Percentiles rank a stretch among this genome's conserved stretches.
Conservation (phyloP, 108 stramenopile genomes). For the Skeletonema costatum region DNA sequence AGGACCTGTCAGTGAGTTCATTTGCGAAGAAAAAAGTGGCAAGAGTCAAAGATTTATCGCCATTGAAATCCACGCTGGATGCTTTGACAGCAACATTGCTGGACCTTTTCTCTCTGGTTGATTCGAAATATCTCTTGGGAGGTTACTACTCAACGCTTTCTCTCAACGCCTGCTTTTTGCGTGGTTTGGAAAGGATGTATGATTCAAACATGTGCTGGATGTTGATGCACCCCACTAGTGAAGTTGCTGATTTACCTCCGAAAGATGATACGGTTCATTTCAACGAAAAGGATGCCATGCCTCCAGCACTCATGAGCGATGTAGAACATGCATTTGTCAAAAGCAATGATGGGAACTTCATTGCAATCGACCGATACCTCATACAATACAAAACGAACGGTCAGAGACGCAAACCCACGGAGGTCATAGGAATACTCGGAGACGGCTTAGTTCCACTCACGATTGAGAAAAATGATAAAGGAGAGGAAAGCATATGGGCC, state of each 20-base stretch:
- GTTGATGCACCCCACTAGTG: conserved; percentile 38
- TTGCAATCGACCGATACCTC: conserved; percentile 45
- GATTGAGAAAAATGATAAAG: conserved; percentile 22
- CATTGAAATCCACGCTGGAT: conserved; percentile 23
- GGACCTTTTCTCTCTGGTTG: conserved; percentile 45
- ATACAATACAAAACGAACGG: conserved; percentile 2
- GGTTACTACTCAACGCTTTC: conserved; percentile 47
- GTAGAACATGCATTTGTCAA: conserved; percentile 50
- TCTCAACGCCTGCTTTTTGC: conserved; percentile 48
- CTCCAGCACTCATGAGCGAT: conserved; percentile 46
- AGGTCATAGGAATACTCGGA: conserved; percentile 38
- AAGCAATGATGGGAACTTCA: conserved; percentile 40
- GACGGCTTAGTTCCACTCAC: conserved; percentile 44
- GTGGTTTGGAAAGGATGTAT: conserved; percentile 45
- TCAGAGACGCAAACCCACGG: neutral
- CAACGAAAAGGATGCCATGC: conserved; percentile 16
- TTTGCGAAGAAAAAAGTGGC: conserved; percentile 21
- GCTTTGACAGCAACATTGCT: conserved; percentile 36
- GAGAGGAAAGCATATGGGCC: conserved; percentile 37
- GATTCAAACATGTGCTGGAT: conserved; percentile 55
- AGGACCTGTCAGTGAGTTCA: conserved; percentile 15
- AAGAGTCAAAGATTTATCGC: conserved; percentile 20
- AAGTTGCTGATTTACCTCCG: conserved; percentile 30
- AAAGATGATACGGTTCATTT: conserved; percentile 18
- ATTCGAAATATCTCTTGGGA: conserved; percentile 45